Evolutionary conservation across 2,329 filamentous ascomycete species (phyloP), one percentile per base, ranked within the genome.

Genomic region (Fusarium napiforme): DNA sequence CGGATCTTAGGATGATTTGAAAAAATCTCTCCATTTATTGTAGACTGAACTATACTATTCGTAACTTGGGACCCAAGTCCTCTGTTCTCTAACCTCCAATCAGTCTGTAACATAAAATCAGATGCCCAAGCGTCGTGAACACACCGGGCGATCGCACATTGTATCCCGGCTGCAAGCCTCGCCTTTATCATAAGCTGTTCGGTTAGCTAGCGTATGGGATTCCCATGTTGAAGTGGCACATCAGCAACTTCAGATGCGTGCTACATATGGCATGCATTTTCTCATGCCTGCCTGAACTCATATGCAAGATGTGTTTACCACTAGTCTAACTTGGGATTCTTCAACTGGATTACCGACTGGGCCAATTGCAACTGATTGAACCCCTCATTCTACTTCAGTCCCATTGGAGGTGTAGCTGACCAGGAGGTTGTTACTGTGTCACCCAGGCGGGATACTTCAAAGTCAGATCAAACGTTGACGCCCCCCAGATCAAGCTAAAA

Each of bases 311-410:
- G 26, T n/a, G 39, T 42, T 23, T 26, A 40, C 19, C 47, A 45
- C 50, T 23, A 30, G 36, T 36, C 36, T 42, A 49, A 26, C 43
- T 52, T 67, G 30, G 34, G 50, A 55, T 32, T 43, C 39, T 49
- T 53, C 11, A 32, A 36, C 12, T 57, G 37, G 36, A 30, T 74
- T 37, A 15, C 12, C 42, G 15, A 16, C 30, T 14, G 28, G 32
- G 32, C 67, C 40, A 68, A 61, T 64, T 56, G 30, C 28, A 36
- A 26, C 46, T 32, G 30, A 28, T 26, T 40, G 42, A 15, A 47
- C 66, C 49, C 62, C 61, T 74, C 71, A 45, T 60, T 58, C 32
- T 55, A 40, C 46, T 45, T 52, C n/a, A 47, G 32, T 53, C 40
- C 40, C 57, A 55, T 63, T 40, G 34, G 46, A 40, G 45, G 30